Conservation (phyloP, 495 filamentous ascomycete species). For the Penicillium coffeae region DNA sequence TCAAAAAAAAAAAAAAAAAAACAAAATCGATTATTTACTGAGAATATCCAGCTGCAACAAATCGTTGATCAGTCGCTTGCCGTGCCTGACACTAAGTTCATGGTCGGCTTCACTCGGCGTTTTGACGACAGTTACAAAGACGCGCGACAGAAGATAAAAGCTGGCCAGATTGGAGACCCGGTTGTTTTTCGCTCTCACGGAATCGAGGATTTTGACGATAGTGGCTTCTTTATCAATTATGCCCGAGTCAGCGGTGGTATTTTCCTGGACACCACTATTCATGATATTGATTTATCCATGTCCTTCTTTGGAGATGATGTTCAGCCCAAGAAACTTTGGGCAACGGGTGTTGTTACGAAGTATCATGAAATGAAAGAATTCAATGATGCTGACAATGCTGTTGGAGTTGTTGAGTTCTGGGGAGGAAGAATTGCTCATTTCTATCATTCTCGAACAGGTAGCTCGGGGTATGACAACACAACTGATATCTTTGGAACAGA, state of each 20-base stretch:
- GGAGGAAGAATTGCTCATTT: constrained; percentile 33
- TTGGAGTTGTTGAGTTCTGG: constrained; percentile 33
- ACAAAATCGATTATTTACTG: not conserved
- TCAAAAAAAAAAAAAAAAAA: no score
- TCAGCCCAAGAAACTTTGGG: constrained; percentile 23
- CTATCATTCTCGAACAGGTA: constrained; percentile 30
- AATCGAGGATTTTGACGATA: constrained; percentile 38
- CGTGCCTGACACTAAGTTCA: constrained; percentile 31
- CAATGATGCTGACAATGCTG: constrained; percentile 28
- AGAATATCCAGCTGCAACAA: not conserved
- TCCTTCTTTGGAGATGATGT: constrained; percentile 37
- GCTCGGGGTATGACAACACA: constrained; percentile 27
- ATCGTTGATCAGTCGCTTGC: not conserved
- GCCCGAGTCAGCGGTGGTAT: constrained; percentile 41
- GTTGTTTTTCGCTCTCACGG: constrained; percentile 44
- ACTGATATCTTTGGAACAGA: constrained; percentile 30
- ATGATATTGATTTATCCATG: constrained; percentile 46
- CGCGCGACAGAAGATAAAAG: constrained; percentile 13
- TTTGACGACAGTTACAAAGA: constrained; percentile 46
- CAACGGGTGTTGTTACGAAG: constrained; percentile 15
- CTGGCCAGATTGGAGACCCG: constrained; percentile 33
- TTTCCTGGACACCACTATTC: constrained; percentile 46
- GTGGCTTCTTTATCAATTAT: constrained; percentile 46
- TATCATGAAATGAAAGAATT: constrained; percentile 26
- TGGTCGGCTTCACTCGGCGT: constrained; percentile 49